These are phyloP conservation scores for Penicillium manginii DNA, from an alignment of 495 filamentous ascomycete genomes.

Conservation along the genomic window DNA sequence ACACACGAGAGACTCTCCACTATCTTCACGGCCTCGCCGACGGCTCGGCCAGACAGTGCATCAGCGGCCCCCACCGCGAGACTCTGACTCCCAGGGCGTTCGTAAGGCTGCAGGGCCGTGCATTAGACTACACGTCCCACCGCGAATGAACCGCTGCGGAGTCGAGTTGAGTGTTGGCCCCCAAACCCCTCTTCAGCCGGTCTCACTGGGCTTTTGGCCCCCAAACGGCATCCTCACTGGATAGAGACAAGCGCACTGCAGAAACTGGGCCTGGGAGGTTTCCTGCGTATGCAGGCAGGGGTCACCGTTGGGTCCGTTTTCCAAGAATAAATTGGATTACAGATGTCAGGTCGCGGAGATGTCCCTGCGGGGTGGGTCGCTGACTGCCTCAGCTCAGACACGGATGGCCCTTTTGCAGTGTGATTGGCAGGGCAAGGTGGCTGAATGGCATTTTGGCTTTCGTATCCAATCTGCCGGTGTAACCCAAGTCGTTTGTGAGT, in stretches of 20 bases:
- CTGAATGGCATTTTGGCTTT: constrained; percentile 7
- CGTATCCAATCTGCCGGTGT: constrained; percentile 6
- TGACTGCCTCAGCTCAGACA: constrained; percentile 25
- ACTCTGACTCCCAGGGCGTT: not conserved
- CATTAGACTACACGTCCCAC: constrained; percentile 17
- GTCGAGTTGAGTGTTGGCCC: constrained; percentile 17
- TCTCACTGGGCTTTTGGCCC: constrained; percentile 4
- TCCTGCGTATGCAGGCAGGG: constrained; percentile 12
- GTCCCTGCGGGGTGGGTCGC: constrained; percentile 17
- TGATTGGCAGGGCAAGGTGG: constrained; percentile 7
- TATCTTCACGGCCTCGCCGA: constrained; percentile 10
- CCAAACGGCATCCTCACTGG: constrained; percentile 1
- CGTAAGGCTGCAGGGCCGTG: constrained; percentile 34
- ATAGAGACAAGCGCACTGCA: constrained; percentile 2
- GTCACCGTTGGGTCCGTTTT: constrained; percentile 8
- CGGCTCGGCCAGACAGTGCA: constrained; percentile 9
- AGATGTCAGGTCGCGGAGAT: not conserved
- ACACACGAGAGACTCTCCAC: not conserved
- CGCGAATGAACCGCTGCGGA: constrained; percentile 17
- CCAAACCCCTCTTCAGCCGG: constrained; percentile 22
- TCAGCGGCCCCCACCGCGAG: constrained; percentile 3
- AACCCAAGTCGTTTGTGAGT: not conserved
- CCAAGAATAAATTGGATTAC: constrained; percentile 21
- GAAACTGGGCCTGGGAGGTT: constrained; percentile 10
- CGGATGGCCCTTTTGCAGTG: constrained; percentile 3